Percentiles rank a stretch among this genome's conserved stretches.
These are phyloP conservation scores for Hemisphaericaspora nanyangensis DNA, from an alignment of 805 yeast species.

Conservation along the genomic window DNA sequence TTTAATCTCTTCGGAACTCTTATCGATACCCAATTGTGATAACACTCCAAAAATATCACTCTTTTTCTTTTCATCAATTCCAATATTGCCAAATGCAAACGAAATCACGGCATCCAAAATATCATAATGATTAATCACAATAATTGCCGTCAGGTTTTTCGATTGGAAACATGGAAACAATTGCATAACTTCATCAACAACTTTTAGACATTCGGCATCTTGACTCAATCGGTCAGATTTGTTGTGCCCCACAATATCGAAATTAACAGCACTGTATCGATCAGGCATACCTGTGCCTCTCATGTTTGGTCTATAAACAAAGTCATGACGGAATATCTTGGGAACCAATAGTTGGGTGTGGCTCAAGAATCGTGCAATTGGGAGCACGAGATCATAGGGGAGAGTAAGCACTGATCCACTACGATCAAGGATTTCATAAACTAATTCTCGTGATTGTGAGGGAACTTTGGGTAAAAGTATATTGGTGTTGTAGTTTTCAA, in stretches of 20 bases:
- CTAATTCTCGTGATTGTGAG: slow-evolving; percentile 57
- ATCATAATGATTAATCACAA: slow-evolving; percentile 78
- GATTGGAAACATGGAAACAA: slow-evolving; percentile 63
- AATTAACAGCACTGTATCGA: slow-evolving; percentile 77
- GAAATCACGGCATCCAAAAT: slow-evolving; percentile 60
- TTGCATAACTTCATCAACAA: slow-evolving; percentile 67
- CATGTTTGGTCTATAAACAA: slow-evolving; percentile 67
- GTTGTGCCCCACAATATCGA: slow-evolving; percentile 69
- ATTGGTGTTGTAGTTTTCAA: slow-evolving; percentile 64
- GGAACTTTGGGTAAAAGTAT: slow-evolving; percentile 78
- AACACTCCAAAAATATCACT: slow-evolving; percentile 64
- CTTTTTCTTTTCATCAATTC: slow-evolving; percentile 49
- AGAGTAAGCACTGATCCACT: slow-evolving; percentile 86
- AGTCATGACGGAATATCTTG: slow-evolving; percentile 72
- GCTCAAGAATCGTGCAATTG: slow-evolving; percentile 83
- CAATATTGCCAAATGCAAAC: slow-evolving; percentile 77
- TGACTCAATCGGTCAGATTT: slow-evolving; percentile 44
- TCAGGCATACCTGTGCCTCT: slow-evolving; percentile 66
- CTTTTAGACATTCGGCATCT: slow-evolving; percentile 88
- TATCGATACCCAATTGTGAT: slow-evolving; percentile 74
- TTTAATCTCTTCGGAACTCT: slow-evolving; percentile 56
- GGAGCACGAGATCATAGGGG: slow-evolving; percentile 86
- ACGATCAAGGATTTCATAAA: slow-evolving; percentile 77
- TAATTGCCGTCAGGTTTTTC: slow-evolving; percentile 45
- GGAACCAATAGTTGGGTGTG: slow-evolving; percentile 47